Evolutionary conservation across 345 rosid species (phyloP).

Genomic region (Raphanus raphanistrum): DNA sequence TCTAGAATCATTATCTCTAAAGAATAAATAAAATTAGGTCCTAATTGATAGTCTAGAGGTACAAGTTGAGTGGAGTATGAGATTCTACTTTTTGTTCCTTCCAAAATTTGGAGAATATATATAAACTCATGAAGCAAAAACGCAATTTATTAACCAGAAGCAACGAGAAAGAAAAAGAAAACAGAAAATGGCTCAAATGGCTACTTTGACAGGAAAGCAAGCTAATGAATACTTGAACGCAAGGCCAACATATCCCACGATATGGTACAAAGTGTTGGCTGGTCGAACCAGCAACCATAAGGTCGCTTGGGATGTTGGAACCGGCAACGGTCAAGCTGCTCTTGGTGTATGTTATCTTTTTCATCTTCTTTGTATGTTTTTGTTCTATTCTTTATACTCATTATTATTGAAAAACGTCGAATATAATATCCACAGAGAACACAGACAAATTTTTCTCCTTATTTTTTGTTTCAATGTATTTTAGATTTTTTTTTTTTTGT

Average conservation of each 20-base stretch:
- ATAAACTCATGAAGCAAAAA: background rate
- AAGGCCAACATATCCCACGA: slow-evolving; percentile 34
- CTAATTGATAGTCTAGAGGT: background rate
- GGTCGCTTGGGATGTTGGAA: slow-evolving; percentile 39
- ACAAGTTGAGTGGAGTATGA: background rate
- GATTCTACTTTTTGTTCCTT: background rate
- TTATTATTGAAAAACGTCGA: too few relatives aligned
- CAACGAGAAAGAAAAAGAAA: background rate
- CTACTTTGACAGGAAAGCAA: slow-evolving; percentile 18
- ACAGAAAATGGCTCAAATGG: slow-evolving; percentile 31
- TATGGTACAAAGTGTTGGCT: slow-evolving; percentile 31
- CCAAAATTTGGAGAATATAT: background rate
- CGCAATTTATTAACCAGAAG: slow-evolving; percentile 2
- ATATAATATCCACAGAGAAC: too few relatives aligned
- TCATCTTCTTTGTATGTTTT: background rate
- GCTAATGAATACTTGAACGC: slow-evolving; percentile 31
- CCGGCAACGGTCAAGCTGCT: slow-evolving; percentile 42
- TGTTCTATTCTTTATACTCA: background rate
- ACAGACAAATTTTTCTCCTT: too few relatives aligned
- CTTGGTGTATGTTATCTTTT: slow-evolving; percentile 25
- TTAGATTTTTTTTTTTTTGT: too few relatives aligned
- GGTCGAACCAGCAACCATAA: slow-evolving; percentile 16
- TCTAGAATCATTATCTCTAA: slow-evolving; percentile 24
- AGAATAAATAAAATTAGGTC: background rate
- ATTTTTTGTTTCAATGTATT: too few relatives aligned